Conservation (phyloP, 305 asterid genomes). For the Fraxinus ornus region DNA sequence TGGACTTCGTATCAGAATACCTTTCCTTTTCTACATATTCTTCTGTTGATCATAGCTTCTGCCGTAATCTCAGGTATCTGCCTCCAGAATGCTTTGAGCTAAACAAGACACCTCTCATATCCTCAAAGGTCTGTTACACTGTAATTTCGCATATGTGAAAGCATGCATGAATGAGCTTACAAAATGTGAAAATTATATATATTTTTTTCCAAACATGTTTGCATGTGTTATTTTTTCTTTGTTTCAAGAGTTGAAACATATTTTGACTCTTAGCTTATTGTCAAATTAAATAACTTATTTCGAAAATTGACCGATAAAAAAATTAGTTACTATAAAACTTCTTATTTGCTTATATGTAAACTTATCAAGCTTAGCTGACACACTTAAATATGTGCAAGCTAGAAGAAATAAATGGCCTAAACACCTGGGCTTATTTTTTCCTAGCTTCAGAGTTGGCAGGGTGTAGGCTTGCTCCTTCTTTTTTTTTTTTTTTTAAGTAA, state of each 20-base stretch:
- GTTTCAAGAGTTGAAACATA: neutral
- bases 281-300: neutral
- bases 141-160: neutral
- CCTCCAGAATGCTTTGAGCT: slow-evolving; percentile 99
- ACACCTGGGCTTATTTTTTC: neutral
- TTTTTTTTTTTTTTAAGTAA: neutral
- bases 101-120: slow-evolving; percentile 87
- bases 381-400: neutral
- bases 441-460: neutral
- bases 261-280: slow-evolving; percentile 2
- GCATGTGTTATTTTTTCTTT: neutral
- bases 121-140: slow-evolving; percentile 70
- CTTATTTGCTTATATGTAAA: neutral
- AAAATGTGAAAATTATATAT: neutral
- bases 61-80: slow-evolving; percentile 66
- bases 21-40: slow-evolving; percentile 5
- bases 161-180: neutral
- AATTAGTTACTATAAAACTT: neutral
- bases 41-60: slow-evolving; percentile 1
- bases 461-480: neutral
- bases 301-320: neutral
- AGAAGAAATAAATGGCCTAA: neutral
- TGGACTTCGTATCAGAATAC: neutral
- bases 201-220: neutral
- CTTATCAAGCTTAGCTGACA: neutral